Conservation (phyloP, 805 yeast genomes). For the Pichia manshurica region DNA sequence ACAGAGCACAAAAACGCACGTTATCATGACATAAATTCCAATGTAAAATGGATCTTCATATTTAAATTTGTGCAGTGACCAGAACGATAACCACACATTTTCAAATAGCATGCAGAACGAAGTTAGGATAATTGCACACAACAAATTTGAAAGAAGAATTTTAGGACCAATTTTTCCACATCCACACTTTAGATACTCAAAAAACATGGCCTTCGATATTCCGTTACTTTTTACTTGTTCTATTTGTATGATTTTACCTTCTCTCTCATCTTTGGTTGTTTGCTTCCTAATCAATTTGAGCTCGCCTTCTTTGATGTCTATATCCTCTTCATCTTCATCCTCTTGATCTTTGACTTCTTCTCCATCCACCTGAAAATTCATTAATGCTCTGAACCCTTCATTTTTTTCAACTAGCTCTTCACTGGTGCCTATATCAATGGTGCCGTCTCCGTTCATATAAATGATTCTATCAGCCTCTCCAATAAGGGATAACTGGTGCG, state of each 20-base stretch:
- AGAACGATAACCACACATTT: constrained; percentile 76
- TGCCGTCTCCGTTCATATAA: constrained; percentile 58
- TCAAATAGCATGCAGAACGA: constrained; percentile 52
- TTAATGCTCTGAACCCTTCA: constrained; percentile 43
- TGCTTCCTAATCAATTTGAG: constrained; percentile 19
- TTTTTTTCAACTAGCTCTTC: constrained; percentile 45
- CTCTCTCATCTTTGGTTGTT: constrained; percentile 25
- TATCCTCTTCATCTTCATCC: constrained; percentile 26
- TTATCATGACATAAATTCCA: constrained; percentile 63
- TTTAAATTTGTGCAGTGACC: constrained; percentile 54
- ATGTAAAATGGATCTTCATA: constrained; percentile 52
- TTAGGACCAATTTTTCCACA: constrained; percentile 40
- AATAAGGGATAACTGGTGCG: constrained; percentile 49
- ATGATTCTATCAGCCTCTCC: constrained; percentile 58
- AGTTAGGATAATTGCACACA: constrained; percentile 27
- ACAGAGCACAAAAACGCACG: constrained; percentile 42
- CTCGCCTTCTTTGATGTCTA: constrained; percentile 21
- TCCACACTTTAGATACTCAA: constrained; percentile 47
- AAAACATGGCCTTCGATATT: constrained; percentile 43
- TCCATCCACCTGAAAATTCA: constrained; percentile 34
- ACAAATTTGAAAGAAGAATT: constrained; percentile 22
- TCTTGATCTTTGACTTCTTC: constrained; percentile 1
- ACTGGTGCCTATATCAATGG: constrained; percentile 55
- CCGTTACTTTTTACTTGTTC: constrained; percentile 31
- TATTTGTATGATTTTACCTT: constrained; percentile 29